Base-by-base conservation (phyloP, 331 rosid species). In the Erythrophleum ivorense region DNA sequence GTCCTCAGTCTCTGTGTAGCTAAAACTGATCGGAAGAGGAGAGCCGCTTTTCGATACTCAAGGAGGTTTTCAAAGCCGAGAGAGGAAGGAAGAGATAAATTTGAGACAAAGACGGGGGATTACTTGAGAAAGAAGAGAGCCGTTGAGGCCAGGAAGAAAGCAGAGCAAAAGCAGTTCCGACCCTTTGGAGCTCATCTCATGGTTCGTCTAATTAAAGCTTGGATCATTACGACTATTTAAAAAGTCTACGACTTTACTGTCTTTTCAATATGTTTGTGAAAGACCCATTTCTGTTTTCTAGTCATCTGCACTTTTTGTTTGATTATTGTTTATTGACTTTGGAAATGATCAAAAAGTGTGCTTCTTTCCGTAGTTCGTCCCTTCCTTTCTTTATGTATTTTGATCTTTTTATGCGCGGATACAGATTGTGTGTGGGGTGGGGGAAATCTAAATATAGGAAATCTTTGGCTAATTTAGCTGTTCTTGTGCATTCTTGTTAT, bases 91-190 rank as follows among this genome's bases (percentile, higher is more conserved):
- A 15, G 7, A 19, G 45, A 80, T 18, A 40, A 46, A 40, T 9
- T 62, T 71, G 9, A 5, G 29, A 40, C 45, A 24, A 84, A 73
- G 73, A 84, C 77, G 52, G 84, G 82, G 43, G 84, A 81, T 79
- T 84, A 77, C 76, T 78, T 43, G 49, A 84, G 66, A 38, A 86
- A 86, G 63, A 86, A 68, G 76, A 86, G 81, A 81, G 85, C 84
- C 86, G 63, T 81, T 31, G 80, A 81, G 86, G 82, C 87, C 67
- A n/a, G 86, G 79, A 82, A 87, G 83, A 80, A 21, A 43, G 16
- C 76, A 5, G 40, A n/a, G 33, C 73, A 77, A 18, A 59, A 24
- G 38, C 83, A 82, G 70, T 58, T 81, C 80, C 72, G 75, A 63
- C 80, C 73, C 74, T 52, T 69, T 54, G 74, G 45, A 75, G 71